phyloP scores from a whole-genome alignment of 352 stramenopile species.

The Pythium folliculosum region DNA sequence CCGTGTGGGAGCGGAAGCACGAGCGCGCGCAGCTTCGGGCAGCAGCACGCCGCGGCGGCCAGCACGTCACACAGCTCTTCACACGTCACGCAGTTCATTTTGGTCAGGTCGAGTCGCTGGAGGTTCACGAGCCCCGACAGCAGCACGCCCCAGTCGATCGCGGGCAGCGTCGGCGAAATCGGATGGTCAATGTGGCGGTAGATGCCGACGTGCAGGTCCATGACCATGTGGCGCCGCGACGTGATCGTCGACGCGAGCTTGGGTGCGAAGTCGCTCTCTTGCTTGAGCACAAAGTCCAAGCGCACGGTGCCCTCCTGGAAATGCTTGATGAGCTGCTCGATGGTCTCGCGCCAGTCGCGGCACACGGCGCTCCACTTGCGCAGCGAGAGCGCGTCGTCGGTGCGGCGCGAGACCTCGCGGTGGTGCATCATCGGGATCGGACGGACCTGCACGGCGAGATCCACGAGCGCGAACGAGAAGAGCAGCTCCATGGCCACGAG shows the following conservation, averaged over 20 bases:
- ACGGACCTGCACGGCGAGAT: constrained; percentile 49
- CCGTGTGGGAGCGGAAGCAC: constrained; percentile 43
- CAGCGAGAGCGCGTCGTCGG: constrained; percentile 42
- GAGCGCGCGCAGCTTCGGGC: constrained; percentile 48
- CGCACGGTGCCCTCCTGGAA: constrained; percentile 46
- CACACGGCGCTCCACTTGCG: constrained; percentile 45
- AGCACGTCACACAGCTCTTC: constrained; percentile 40
- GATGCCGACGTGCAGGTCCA: constrained; percentile 48
- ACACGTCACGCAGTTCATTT: constrained; percentile 55
- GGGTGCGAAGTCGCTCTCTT: constrained; percentile 29
- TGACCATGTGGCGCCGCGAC: constrained; percentile 29
- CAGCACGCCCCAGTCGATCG: constrained; percentile 43
- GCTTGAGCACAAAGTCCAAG: constrained; percentile 54
- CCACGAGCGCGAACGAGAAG: constrained; percentile 55
- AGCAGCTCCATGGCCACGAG: constrained; percentile 54
- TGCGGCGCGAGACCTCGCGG: constrained; percentile 39
- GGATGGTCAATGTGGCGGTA: constrained; percentile 49
- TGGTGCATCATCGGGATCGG: constrained; percentile 49
- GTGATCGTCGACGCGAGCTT: constrained; percentile 22
- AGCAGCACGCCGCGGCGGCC: constrained; percentile 37
- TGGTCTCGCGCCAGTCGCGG: constrained; percentile 47
- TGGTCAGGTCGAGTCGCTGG: constrained; percentile 49
- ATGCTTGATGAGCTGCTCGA: constrained; percentile 46
- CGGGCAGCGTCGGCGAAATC: constrained; percentile 21
- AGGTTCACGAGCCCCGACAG: constrained; percentile 43